A percentile compares a stretch with the other conserved stretches of the same genome.
Evolutionary conservation across 768 basidiomycete species (phyloP).

Genomic region (Collybia nuda): DNA sequence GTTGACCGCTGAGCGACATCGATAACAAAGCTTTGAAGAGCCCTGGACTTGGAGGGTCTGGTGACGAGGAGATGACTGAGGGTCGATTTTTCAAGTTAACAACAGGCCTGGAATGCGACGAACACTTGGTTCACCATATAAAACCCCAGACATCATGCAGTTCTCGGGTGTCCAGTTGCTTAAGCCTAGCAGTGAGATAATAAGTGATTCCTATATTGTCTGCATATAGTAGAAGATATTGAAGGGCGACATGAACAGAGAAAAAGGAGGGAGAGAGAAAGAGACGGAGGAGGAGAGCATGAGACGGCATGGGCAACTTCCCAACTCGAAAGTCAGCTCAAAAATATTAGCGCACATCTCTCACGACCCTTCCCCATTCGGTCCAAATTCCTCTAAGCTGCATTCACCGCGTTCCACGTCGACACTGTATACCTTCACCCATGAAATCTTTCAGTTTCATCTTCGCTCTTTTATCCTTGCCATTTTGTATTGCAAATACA

Average conservation of each 20-base stretch:
- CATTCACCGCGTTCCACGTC: slow-evolving; percentile 22
- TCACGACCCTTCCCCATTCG: slow-evolving; percentile 15
- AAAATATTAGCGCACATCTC: slow-evolving; percentile 7
- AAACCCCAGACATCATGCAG: slow-evolving; percentile 88
- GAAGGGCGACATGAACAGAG: slow-evolving; percentile 89
- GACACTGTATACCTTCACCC: slow-evolving; percentile 12
- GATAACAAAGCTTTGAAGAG: slow-evolving; percentile 92
- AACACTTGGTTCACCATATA: slow-evolving; percentile 58
- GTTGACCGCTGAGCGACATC: slow-evolving; percentile 88
- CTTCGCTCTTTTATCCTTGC: slow-evolving; percentile 26
- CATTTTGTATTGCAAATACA: slow-evolving; percentile 31
- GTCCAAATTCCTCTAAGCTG: slow-evolving; percentile 5
- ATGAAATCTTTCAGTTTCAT: slow-evolving; percentile 23
- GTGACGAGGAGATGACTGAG: slow-evolving; percentile 91
- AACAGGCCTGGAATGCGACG: slow-evolving; percentile 14
- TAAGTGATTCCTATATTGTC: slow-evolving; percentile 93
- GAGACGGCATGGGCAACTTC: slow-evolving; percentile 49
- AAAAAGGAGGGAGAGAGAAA: slow-evolving; percentile 93
- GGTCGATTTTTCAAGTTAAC: slow-evolving; percentile 3
- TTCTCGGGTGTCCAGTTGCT: slow-evolving; percentile 64
- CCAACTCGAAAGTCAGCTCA: neutral
- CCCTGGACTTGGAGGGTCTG: slow-evolving; percentile 86
- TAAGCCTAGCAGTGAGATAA: slow-evolving; percentile 78
- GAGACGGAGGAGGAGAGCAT: slow-evolving; percentile 86
- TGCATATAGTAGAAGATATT: slow-evolving; percentile 78